Conservation (phyloP, 2,329 filamentous ascomycete species). For the Fusarium euwallaceae region DNA sequence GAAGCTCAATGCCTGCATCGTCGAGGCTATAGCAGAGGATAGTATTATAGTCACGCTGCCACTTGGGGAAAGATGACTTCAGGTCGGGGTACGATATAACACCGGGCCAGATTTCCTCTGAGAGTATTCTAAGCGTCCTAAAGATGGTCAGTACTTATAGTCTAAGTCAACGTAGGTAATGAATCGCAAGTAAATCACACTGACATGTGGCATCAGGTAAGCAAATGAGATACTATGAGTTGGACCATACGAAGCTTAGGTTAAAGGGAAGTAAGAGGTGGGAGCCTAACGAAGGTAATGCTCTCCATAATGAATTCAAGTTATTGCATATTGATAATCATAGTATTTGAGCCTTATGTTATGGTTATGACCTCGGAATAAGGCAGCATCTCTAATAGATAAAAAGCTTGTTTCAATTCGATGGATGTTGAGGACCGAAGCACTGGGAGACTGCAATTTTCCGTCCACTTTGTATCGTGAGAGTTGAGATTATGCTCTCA, state of each 20-base stretch:
- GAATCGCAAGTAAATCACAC: not conserved
- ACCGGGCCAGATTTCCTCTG: conserved; percentile 86
- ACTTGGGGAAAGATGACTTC: conserved; percentile 93
- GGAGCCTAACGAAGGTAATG: not conserved
- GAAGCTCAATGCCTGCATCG: conserved; percentile 75
- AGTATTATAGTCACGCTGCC: conserved; percentile 77
- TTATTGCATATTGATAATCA: not conserved
- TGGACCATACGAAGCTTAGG: not conserved
- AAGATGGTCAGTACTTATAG: conserved; percentile 18
- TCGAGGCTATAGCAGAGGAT: conserved; percentile 81
- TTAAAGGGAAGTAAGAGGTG: not conserved
- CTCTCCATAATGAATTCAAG: not conserved
- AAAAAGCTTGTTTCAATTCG: too few species aligned
- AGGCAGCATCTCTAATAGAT: not conserved
- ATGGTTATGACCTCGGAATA: not conserved
- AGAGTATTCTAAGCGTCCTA: conserved; percentile 84
- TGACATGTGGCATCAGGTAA: too few species aligned
- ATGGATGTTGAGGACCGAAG: not conserved
- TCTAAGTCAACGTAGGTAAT: not conserved
- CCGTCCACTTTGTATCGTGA: not conserved
- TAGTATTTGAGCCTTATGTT: not conserved
- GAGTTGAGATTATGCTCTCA: not conserved
- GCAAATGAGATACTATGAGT: not conserved
- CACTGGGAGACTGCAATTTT: not conserved
- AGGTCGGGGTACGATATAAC: conserved; percentile 96